These are phyloP conservation scores for Smittium mucronatum DNA, from an alignment of 371 early-diverging fungal genomes.

Conservation along the genomic window DNA sequence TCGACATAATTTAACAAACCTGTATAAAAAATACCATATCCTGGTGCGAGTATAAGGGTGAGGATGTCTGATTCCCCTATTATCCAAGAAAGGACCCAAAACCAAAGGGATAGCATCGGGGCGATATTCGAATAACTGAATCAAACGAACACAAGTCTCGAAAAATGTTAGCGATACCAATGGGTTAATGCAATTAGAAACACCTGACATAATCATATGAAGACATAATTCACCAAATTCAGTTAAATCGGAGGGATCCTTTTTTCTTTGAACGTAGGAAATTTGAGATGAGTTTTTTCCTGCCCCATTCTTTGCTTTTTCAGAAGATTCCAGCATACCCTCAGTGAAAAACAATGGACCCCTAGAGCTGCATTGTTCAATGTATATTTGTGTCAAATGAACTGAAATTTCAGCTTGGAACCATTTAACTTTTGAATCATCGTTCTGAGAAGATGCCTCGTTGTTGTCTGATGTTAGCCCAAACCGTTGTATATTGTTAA, in stretches of 20 bases:
- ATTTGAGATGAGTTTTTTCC: not conserved
- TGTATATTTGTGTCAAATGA: constrained; percentile 29
- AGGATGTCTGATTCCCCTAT: constrained; percentile 64
- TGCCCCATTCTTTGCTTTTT: not conserved
- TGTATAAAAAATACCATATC: constrained; percentile 79
- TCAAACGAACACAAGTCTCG: constrained; percentile 31
- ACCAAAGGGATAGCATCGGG: constrained; percentile 27
- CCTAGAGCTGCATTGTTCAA: constrained; percentile 29
- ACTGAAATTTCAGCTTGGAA: constrained; percentile 32
- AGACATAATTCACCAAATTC: constrained; percentile 1
- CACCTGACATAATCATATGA: constrained; percentile 27
- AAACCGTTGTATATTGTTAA: constrained; percentile 25
- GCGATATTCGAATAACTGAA: constrained; percentile 26
- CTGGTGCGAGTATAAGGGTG: constrained; percentile 55
- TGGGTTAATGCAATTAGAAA: constrained; percentile 22
- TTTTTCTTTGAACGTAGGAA: not conserved
- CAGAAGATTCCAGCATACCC: not conserved
- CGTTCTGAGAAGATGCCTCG: constrained; percentile 15
- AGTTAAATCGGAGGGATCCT: not conserved
- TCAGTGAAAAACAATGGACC: constrained; percentile 24
- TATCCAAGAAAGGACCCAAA: constrained; percentile 24
- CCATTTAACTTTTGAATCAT: constrained; percentile 28
- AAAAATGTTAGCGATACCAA: constrained; percentile 27
- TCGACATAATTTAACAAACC: constrained; percentile 66
- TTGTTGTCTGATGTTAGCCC: constrained; percentile 25